Evolutionary conservation across 108 stramenopile species (phyloP).

Genomic region (Chaetoceros tenuissimus): DNA sequence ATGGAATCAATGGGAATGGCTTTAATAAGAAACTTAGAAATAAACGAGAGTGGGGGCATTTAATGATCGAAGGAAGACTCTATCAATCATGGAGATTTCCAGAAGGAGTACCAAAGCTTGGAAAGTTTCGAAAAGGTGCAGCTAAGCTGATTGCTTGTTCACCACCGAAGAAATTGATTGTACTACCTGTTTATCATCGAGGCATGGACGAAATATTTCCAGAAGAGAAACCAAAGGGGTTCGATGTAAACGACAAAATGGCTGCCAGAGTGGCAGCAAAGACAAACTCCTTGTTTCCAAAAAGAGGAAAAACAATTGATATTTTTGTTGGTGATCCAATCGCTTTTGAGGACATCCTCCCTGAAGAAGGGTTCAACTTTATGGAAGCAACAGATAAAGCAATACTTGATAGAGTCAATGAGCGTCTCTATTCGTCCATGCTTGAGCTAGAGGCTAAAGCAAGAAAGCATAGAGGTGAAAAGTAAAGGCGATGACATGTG

Average conservation of each 20-base stretch:
- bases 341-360: background rate
- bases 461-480: too few species aligned
- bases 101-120: background rate
- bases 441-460: background rate
- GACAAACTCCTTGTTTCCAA: background rate
- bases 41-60: background rate
- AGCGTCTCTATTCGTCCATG: background rate
- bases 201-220: background rate
- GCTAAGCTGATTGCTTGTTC: background rate
- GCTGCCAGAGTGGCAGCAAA: background rate
- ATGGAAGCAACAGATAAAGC: background rate
- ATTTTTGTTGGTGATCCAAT: background rate
- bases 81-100: background rate
- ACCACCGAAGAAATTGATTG: background rate
- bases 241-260: background rate
- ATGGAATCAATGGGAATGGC: background rate
- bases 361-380: background rate
- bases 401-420: background rate
- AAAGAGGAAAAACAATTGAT: background rate
- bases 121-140: background rate
- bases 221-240: background rate
- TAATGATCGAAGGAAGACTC: background rate
- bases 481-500: too few species aligned
- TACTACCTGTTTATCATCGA: background rate
- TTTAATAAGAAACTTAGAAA: too few species aligned